Conservation (phyloP, 345 rosid species). For the Murraya paniculata region DNA sequence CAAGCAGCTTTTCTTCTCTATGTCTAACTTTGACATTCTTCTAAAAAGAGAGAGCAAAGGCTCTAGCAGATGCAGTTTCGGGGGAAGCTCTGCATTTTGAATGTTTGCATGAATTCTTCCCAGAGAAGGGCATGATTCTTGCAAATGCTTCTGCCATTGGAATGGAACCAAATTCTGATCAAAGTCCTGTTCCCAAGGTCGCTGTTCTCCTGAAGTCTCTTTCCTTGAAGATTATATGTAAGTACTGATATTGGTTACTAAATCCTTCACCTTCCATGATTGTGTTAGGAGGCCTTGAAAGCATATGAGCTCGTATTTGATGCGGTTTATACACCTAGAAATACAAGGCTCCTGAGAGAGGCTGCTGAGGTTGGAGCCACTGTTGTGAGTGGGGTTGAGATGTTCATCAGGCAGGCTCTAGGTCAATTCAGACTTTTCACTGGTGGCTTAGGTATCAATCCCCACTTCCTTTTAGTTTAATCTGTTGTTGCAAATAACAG, state of each 20-base stretch:
- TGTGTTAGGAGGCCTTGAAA: conserved; percentile 27
- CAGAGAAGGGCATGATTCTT: conserved; percentile 28
- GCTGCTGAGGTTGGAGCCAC: conserved; percentile 30
- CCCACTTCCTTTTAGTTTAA: background rate
- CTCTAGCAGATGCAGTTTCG: conserved; percentile 27
- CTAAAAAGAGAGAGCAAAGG: conserved; percentile 26
- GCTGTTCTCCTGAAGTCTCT: background rate
- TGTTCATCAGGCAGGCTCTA: conserved; percentile 36
- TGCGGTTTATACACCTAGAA: conserved; percentile 32
- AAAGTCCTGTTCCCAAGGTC: conserved; percentile 28
- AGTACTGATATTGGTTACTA: background rate
- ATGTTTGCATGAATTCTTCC: conserved; percentile 17
- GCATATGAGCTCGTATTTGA: conserved; percentile 34
- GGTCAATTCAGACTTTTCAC: conserved; percentile 35
- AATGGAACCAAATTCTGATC: conserved; percentile 27
- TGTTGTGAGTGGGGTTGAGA: conserved; percentile 34
- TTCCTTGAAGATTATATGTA: background rate
- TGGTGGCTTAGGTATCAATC: conserved; percentile 27
- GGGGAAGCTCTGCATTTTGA: conserved; percentile 37
- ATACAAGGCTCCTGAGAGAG: conserved; percentile 30
- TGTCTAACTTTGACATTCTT: background rate
- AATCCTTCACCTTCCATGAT: conserved; percentile 10
- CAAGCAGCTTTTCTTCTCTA: background rate
- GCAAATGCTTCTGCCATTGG: conserved; percentile 36
- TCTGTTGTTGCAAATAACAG: background rate